Evolutionary conservation across 148 eudicot genomes (phyloP).

Genomic region (Limonium bicolor): DNA sequence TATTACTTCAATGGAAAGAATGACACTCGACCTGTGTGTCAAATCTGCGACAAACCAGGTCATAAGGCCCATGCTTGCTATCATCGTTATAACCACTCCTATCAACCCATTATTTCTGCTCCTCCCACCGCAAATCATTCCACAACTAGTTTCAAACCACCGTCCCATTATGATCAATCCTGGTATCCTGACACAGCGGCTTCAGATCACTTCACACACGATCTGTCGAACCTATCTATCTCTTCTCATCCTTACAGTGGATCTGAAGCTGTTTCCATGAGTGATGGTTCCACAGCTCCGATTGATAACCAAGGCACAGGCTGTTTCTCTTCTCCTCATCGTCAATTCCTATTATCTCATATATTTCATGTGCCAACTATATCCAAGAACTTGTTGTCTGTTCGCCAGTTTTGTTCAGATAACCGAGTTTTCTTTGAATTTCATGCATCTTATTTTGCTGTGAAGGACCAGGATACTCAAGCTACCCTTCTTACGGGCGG

Average conservation of each 20-base stretch:
- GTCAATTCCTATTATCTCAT: background rate
- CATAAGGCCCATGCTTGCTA: too few relatives aligned
- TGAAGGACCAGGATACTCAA: background rate
- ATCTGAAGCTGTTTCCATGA: background rate
- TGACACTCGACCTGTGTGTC: too few relatives aligned
- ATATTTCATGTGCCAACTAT: background rate
- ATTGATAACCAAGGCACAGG: background rate
- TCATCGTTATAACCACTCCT: background rate
- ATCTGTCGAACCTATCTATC: background rate
- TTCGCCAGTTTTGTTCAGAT: background rate
- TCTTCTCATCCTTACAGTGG: background rate
- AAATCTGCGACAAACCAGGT: too few relatives aligned
- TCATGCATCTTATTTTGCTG: background rate
- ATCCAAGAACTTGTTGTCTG: background rate
- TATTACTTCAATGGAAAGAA: too few relatives aligned
- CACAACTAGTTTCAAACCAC: background rate
- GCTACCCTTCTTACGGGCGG: background rate
- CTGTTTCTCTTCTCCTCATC: background rate
- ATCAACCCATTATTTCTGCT: too few relatives aligned
- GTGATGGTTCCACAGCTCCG: background rate
- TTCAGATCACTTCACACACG: background rate
- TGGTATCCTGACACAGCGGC: background rate
- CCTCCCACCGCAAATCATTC: background rate
- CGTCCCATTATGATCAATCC: too few relatives aligned
- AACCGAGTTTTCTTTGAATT: background rate